Base-by-base conservation (phyloP, 768 basidiomycete genomes). In the Suillus cothurnatus region DNA sequence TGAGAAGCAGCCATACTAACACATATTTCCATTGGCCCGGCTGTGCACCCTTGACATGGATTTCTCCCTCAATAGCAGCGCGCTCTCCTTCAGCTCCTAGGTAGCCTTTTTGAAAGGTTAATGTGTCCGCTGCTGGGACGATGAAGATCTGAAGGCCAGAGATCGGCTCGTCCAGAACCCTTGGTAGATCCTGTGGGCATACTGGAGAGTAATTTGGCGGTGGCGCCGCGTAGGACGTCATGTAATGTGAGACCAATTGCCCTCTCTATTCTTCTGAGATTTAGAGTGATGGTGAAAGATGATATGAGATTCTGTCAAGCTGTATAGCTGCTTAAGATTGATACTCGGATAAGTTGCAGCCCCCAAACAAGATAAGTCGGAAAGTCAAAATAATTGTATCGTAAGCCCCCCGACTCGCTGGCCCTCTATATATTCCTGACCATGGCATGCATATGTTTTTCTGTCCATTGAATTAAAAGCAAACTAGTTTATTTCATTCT, bases 31-130 rank as follows among this genome's bases (percentile, higher is more conserved):
- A 92, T 68, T 79, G 82, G 61, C 79, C 81, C 61, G 81, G 78
- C 64, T 84, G 82, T 41, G 82, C 82, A 63, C 86, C 90, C 77
- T 95, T 95, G 69, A 95, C 81, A 74, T 95, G 94, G 21, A 95
- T 81, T 73, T 95, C 94, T 56, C 94, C 94, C 72, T 94, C 93
- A 61, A 95, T 85, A 11, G 92, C 89, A 17, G 93, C 92, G 65
- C 82, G 84, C 76, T 94, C 93, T 61, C 85, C 91, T 63, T 93
- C 92, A 28, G 89, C 91, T 60, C 94, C 94, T 9, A 95, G 81
- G 73, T 85, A 93, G 14, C 94, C 94, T 71, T 88, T 91, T 78
- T 95, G 94, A 71, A 95, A 96, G 74, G 88, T 85, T 63, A 91
- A 80, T 26, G 87, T 82, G 73, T 91, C 85, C 58, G 84, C 80